Evolutionary conservation across 179 eudicot genomes (phyloP), one percentile per base, ranked within the genome.

Genomic region (Patellifolia procumbens): DNA sequence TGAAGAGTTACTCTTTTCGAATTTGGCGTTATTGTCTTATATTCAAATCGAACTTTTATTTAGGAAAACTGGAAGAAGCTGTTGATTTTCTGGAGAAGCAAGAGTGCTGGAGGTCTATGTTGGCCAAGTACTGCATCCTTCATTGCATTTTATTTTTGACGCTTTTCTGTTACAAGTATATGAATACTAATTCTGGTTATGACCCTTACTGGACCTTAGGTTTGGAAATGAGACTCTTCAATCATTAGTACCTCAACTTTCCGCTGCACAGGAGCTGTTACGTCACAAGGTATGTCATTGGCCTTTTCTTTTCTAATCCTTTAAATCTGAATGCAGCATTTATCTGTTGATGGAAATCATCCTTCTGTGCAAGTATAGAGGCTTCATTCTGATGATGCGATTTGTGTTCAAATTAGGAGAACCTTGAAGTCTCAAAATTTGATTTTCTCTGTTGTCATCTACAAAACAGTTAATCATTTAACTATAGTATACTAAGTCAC

Each of bases 61-160:
- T 89, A 74, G 99, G 99, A 73, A 91, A 81, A 89, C 98, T 96
- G 73, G 99, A 96, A 75, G 84, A 83, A 82, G 97, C 92, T 84
- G 88, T 93, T 76, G 91, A 90, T 55, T 76, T 81, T 73, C 76
- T 91, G 78, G 94, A 90, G 81, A 85, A 91, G 85, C 90, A 80
- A 83, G 94, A 87, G 71, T 77, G 83, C 12, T 77, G 89, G 88
- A 79, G 71, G 68, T 82, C 90, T 72, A 53, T 79, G 79, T 81
- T 70, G 62, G 85, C 88, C 76, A 85, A 78, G 99, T 96, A 90
- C 75, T 75, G 74, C 65, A 72, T 74, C 65, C 53, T 76, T 31
- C 63, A 43, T 43, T 48, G 10, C n/a, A 28, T 48, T 26, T 60
- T 43, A 15, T 34, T 13, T 8, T 29, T 68, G 17, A 34, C 16